Percentiles rank a stretch among this genome's conserved stretches.
These are phyloP conservation scores for Glycine soja DNA, from an alignment of 306 rosid species.

Conservation along the genomic window DNA sequence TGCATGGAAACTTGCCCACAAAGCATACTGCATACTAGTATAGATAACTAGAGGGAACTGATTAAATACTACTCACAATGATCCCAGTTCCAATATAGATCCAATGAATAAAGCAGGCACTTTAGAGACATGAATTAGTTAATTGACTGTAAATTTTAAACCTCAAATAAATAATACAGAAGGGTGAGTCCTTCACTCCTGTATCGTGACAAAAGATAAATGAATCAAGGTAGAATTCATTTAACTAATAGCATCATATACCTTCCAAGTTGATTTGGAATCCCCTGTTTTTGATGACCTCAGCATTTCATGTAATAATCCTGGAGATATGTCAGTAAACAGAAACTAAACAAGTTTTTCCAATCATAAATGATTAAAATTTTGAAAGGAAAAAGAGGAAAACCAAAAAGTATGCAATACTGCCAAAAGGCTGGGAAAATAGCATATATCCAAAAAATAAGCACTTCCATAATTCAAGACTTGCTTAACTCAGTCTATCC, in stretches of 20 bases:
- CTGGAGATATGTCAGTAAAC: slow-evolving; percentile 53
- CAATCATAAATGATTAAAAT: neutral
- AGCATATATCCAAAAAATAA: slow-evolving; percentile 12
- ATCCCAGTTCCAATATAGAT: slow-evolving; percentile 7
- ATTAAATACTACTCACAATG: slow-evolving; percentile 6
- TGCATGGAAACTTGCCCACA: slow-evolving; percentile 12
- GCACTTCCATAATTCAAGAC: slow-evolving; percentile 24
- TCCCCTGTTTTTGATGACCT: slow-evolving; percentile 85
- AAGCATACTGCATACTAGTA: slow-evolving; percentile 22
- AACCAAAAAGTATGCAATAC: neutral
- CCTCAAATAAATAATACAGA: slow-evolving; percentile 36
- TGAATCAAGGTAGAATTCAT: neutral
- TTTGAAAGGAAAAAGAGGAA: neutral
- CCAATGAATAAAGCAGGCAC: slow-evolving; percentile 35
- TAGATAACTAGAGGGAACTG: slow-evolving; percentile 20
- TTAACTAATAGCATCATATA: slow-evolving; percentile 46
- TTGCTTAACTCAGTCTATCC: slow-evolving; percentile 8
- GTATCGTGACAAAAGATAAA: slow-evolving; percentile 34
- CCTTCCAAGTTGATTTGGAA: slow-evolving; percentile 97
- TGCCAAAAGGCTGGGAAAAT: slow-evolving; percentile 20
- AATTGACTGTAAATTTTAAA: slow-evolving; percentile 8
- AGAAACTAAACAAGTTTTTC: slow-evolving; percentile 26
- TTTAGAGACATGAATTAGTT: slow-evolving; percentile 9
- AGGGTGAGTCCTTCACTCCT: slow-evolving; percentile 9
- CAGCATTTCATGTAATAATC: slow-evolving; percentile 91